A percentile compares a stretch with the other conserved stretches of the same genome.
phyloP scores from a whole-genome alignment of 2,329 filamentous ascomycete genomes.

The Akanthomyces muscarius region DNA sequence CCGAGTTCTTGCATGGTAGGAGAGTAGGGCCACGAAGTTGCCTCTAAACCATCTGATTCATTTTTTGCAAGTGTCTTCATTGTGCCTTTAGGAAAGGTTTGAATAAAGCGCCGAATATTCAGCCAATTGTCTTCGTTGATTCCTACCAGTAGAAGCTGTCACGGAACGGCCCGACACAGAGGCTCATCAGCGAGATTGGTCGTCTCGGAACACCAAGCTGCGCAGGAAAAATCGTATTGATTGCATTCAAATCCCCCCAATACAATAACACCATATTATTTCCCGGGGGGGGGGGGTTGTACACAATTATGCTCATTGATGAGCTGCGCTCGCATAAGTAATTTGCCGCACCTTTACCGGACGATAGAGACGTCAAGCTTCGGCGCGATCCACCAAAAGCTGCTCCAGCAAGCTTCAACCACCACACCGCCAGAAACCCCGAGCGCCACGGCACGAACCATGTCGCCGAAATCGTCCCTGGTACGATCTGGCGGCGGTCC shows the following conservation, averaged over 20 bases:
- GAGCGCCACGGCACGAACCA: background rate
- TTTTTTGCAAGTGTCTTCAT: too few species aligned
- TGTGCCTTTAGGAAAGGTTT: too few species aligned
- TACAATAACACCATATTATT: too few species aligned
- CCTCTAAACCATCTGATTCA: too few species aligned
- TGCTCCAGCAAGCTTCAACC: background rate
- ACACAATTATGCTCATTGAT: background rate
- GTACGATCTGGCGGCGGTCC: background rate
- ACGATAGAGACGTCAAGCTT: background rate
- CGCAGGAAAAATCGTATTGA: too few species aligned
- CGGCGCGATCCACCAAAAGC: slow-evolving; percentile 12
- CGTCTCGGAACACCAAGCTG: background rate
- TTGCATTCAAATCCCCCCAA: too few species aligned
- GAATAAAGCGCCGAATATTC: background rate
- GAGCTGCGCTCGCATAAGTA: background rate
- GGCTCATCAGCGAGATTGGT: background rate
- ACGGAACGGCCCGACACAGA: background rate
- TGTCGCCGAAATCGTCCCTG: slow-evolving; percentile 14
- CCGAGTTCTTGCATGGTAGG: too few species aligned
- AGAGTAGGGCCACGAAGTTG: too few species aligned
- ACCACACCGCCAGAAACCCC: background rate
- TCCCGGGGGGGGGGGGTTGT: background rate
- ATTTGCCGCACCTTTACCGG: slow-evolving; percentile 17
- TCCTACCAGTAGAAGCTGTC: background rate
- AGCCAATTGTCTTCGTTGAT: background rate